Evolutionary conservation across 75 land plant species (phyloP), one percentile per base, ranked within the genome.

Genomic region (Selaginella moellendorffii): DNA sequence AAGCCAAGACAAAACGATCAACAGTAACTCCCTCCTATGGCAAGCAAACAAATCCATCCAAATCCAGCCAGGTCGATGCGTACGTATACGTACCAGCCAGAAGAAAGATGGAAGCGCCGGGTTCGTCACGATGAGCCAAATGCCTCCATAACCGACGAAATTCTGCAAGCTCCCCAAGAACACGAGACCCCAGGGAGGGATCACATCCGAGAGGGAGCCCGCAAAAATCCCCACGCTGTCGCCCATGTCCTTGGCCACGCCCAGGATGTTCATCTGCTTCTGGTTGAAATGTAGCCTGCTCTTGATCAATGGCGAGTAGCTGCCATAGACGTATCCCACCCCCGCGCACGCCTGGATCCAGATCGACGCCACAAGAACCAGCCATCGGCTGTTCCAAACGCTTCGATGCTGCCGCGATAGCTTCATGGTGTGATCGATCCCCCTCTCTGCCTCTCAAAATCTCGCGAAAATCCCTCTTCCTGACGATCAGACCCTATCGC

Each of bases 191-290:
- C 96, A 92, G 2, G 84, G 27, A 14, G 97, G 97, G 75, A 92
- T 68, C 1, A 79, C 22, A 76, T 92, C 96, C 46, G 77, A 75
- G 52, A 92, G 79, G 26, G 66, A 69, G 2, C 84, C 97, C 9
- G 90, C 82, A 19, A 88, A 58, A 27, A 92, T 75, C 2, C 97
- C 97, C 54, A 85, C 78, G 66, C 86, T 81, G 63, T 85, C 96
- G 0, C 97, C 97, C 10, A 92, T 69, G 60, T 92, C 96, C 68
- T 92, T 92, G 36, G 97, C 97, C 42, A 89, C 89, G 20, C 97
- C 97, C 42, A 92, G 53, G 2, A 74, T 70, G 27, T 88, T 83
- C 26, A 88, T 65, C 72, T 88, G 83, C 62, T 74, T 74, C 76
- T 92, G 97, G 54, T 88, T 88, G 65, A 87, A 88, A 22, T 65